phyloP scores from a whole-genome alignment of 1,284 basidiomycete species.

The Hemileia vastatrix region DNA sequence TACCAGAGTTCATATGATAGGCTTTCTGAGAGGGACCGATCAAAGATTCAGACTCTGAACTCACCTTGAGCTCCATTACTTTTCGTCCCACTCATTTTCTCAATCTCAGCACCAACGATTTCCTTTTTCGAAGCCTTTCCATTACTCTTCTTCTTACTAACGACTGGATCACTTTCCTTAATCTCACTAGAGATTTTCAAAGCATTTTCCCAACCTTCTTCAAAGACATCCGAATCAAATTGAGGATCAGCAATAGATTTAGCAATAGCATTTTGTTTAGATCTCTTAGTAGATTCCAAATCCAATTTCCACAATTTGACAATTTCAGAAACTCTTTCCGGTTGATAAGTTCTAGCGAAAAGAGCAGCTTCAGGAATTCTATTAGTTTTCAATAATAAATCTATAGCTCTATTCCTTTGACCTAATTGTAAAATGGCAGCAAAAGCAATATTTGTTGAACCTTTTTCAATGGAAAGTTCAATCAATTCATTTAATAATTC shows the following conservation, averaged over 20 bases:
- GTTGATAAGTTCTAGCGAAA: conserved; percentile 42
- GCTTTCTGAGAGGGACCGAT: too few relatives aligned
- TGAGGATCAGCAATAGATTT: conserved; percentile 36
- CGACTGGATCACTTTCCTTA: too few relatives aligned
- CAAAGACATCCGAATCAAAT: conserved; percentile 30
- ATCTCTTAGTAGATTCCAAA: too few relatives aligned
- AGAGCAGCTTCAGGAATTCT: conserved; percentile 37
- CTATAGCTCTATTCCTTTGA: conserved; percentile 33
- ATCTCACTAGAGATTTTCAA: too few relatives aligned
- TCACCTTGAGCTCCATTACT: too few relatives aligned
- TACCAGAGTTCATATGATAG: too few relatives aligned
- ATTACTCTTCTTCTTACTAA: too few relatives aligned
- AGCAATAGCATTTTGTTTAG: too few relatives aligned
- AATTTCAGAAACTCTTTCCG: conserved; percentile 27
- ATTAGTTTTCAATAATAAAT: conserved; percentile 31
- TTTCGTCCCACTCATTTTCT: not conserved
- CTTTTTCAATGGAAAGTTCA: conserved; percentile 28
- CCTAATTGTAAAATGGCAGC: conserved; percentile 35
- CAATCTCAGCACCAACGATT: not conserved
- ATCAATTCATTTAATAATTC: conserved; percentile 27
- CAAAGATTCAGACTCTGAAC: too few relatives aligned
- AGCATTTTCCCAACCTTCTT: conserved; percentile 31
- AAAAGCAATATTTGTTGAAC: conserved; percentile 39
- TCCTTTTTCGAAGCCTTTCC: not conserved
- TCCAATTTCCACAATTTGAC: conserved; percentile 34